Percentiles rank a stretch among this genome's conserved stretches.
phyloP scores from a whole-genome alignment of 371 early-diverging fungal species.

The Sporodiniella umbellata region DNA sequence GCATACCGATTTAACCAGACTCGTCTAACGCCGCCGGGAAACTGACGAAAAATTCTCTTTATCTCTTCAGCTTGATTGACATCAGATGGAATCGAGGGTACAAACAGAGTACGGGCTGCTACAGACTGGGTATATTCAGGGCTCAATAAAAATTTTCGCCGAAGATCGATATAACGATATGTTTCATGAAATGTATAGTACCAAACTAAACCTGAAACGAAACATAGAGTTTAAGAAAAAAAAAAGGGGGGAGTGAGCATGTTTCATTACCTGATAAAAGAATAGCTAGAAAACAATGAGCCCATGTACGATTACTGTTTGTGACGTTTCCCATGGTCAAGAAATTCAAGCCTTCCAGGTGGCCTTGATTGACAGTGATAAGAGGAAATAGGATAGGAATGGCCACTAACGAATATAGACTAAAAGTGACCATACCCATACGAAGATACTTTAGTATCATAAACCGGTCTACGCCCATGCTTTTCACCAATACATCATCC shows the following conservation, averaged over 20 bases:
- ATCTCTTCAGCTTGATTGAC: slow-evolving; percentile 45
- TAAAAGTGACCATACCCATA: slow-evolving; percentile 57
- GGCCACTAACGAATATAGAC: slow-evolving; percentile 53
- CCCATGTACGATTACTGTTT: slow-evolving; percentile 56
- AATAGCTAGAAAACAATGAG: slow-evolving; percentile 60
- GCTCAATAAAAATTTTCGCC: slow-evolving; percentile 63
- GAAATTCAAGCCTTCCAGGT: slow-evolving; percentile 35
- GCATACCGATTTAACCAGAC: slow-evolving; percentile 69
- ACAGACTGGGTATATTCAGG: slow-evolving; percentile 56
- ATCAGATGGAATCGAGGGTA: slow-evolving; percentile 57
- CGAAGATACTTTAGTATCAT: slow-evolving; percentile 73
- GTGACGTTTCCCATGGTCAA: slow-evolving; percentile 69
- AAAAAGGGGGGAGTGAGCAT: no score
- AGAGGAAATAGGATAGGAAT: slow-evolving; percentile 67
- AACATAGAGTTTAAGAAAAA: not conserved
- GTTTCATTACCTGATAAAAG: slow-evolving; percentile 50
- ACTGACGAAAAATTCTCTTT: slow-evolving; percentile 53
- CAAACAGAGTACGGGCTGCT: slow-evolving; percentile 63
- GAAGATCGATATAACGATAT: slow-evolving; percentile 58
- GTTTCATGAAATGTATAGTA: slow-evolving; percentile 62
- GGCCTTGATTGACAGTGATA: slow-evolving; percentile 49
- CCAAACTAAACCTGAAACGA: slow-evolving; percentile 27
- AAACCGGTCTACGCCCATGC: slow-evolving; percentile 73
- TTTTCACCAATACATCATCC: slow-evolving; percentile 58
- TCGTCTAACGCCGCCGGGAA: slow-evolving; percentile 75